Evolutionary conservation across 2,329 filamentous ascomycete species (phyloP), one percentile per base, ranked within the genome.

Genomic region (Fusarium sp.): DNA sequence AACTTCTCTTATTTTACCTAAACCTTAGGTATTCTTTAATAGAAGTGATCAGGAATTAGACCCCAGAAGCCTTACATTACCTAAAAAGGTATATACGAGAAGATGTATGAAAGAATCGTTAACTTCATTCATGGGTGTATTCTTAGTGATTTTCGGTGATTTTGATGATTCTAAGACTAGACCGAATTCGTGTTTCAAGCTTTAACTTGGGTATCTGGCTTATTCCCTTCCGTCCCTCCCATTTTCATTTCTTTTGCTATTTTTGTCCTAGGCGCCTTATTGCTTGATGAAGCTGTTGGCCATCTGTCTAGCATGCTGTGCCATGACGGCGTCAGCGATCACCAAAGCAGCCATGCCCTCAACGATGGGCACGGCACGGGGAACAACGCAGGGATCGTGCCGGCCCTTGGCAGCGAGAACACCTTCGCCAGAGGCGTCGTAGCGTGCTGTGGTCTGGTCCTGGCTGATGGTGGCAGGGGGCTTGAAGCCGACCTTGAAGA

Each of bases 401-500:
- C 96, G 86, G 23, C 96, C 96, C 87, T 98, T 98, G 50, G 94
- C 94, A 67, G 94, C 93, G 33, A 98, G 84, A 6, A 92, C 83
- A 50, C 96, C 96, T 69, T 92, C 89, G 15, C 77, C 76, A 12
- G 85, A 83, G 44, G 91, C 91, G 63, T 91, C 91, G 80, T 97
- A 98, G 12, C 88, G 91, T 11, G 91, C 90, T 1, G 96, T 98
- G 16, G 86, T 86, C 83, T 98, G 95, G 42, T 92, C 92, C 81
- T 95, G 92, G 44, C 93, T 91, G 77, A 98, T 98, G 5, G 96
- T 98, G 29, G 95, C 94, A 5, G 95, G 90, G 12, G 95, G 93
- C 86, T 98, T 98, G 89, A 98, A 98, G 18, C 89, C 94, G 8
- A 97, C 91, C 50, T 92, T 90, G 88, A 98, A 98, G 86, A 96